phyloP scores from a whole-genome alignment of 2,329 filamentous ascomycete genomes.

The Phyllosticta citribraziliensis region DNA sequence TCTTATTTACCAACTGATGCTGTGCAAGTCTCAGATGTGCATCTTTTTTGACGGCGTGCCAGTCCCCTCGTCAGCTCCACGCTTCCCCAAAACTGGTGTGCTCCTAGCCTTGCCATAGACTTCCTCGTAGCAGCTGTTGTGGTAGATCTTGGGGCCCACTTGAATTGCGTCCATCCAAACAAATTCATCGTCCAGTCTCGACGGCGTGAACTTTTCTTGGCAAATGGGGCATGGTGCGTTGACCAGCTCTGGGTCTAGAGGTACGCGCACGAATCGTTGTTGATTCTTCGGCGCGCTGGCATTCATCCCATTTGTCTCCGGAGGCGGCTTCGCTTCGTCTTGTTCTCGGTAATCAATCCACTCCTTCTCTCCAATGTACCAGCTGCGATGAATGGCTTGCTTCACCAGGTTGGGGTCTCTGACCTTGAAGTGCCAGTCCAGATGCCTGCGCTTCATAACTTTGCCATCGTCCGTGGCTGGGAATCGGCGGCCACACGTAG shows the following conservation, averaged over 20 bases:
- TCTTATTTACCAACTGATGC: slow-evolving; percentile 3
- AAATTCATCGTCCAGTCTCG: slow-evolving; percentile 89
- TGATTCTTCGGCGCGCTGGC: slow-evolving; percentile 42
- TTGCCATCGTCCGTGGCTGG: slow-evolving; percentile 65
- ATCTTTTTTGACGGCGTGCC: slow-evolving; percentile 10
- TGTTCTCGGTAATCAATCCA: slow-evolving; percentile 82
- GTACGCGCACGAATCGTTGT: slow-evolving; percentile 69
- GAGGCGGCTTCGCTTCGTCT: slow-evolving; percentile 46
- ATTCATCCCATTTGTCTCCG: slow-evolving; percentile 31
- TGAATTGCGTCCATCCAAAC: slow-evolving; percentile 87
- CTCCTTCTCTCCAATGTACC: slow-evolving; percentile 91
- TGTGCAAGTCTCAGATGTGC: neutral
- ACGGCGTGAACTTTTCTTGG: slow-evolving; percentile 86
- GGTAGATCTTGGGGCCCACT: slow-evolving; percentile 71
- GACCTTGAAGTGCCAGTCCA: slow-evolving; percentile 97
- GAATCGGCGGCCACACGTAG: slow-evolving; percentile 85
- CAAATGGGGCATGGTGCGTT: slow-evolving; percentile 86
- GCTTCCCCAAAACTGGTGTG: slow-evolving; percentile 28
- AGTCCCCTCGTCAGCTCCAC: slow-evolving; percentile 10
- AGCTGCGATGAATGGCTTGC: slow-evolving; percentile 80
- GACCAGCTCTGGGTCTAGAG: slow-evolving; percentile 62
- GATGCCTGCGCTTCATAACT: slow-evolving; percentile 78
- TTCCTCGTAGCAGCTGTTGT: slow-evolving; percentile 82
- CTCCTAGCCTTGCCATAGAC: slow-evolving; percentile 18
- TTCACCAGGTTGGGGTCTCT: slow-evolving; percentile 82